Evolutionary conservation across 2,329 filamentous ascomycete species (phyloP).

Genomic region (Colletotrichum chrysophilum): DNA sequence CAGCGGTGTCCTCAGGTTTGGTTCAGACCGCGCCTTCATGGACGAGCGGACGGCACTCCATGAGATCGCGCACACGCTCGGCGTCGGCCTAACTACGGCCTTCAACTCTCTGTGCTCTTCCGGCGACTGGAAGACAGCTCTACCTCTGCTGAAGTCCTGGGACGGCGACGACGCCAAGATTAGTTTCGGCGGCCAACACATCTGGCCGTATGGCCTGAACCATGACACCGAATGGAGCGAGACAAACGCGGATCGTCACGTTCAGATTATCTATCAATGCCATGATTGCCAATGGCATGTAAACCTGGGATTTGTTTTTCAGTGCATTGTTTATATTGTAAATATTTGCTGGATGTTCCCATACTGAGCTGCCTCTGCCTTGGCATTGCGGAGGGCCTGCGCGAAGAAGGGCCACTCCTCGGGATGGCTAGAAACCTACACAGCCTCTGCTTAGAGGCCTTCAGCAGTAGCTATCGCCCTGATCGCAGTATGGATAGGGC

Average conservation of each 20-base stretch:
- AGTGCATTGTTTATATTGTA: not conserved
- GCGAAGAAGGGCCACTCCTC: too few relatives aligned
- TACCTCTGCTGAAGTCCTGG: slow-evolving; percentile 41
- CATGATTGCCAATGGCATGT: slow-evolving; percentile 46
- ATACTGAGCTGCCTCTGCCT: too few relatives aligned
- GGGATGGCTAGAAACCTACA: too few relatives aligned
- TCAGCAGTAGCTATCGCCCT: too few relatives aligned
- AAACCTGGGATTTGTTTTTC: not conserved
- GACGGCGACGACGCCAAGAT: slow-evolving; percentile 42
- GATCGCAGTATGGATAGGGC: too few relatives aligned
- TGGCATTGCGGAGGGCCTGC: too few relatives aligned
- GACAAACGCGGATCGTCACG: slow-evolving; percentile 47
- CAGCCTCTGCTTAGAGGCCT: too few relatives aligned
- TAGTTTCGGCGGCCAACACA: slow-evolving; percentile 43
- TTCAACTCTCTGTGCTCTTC: slow-evolving; percentile 44
- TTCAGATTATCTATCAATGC: slow-evolving; percentile 46
- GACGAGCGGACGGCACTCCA: slow-evolving; percentile 53
- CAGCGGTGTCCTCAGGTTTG: slow-evolving; percentile 53
- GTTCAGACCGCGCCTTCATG: slow-evolving; percentile 50
- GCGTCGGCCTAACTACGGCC: slow-evolving; percentile 47
- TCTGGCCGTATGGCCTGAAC: slow-evolving; percentile 48
- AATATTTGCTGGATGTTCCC: not conserved
- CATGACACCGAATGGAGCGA: slow-evolving; percentile 51
- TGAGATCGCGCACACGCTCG: slow-evolving; percentile 53
- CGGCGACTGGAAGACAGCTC: slow-evolving; percentile 46